Base-by-base conservation (phyloP, 2,329 filamentous ascomycete species). In the Penicillium brevicompactum region DNA sequence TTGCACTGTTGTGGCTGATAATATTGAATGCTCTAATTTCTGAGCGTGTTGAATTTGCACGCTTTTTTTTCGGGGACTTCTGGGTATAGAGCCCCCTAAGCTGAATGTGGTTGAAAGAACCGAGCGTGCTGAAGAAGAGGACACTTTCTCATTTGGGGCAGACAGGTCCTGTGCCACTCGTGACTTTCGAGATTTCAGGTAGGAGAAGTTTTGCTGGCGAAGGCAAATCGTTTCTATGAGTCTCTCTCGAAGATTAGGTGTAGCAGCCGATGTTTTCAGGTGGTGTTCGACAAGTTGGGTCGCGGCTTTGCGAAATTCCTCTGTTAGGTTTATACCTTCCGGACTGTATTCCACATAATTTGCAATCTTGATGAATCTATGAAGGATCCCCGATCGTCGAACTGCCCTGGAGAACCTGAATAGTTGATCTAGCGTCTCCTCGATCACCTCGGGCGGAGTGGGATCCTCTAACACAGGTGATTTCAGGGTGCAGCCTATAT, bases 331-430 rank as follows among this genome's bases (percentile, higher is more conserved):
- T 11, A 34, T 11, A 5, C 31, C 31, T 10, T 11, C 31, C 11
- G 31, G 31, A 48, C 14, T 37, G 38, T 43, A 54, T 31, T 59
- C 53, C n/a, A 42, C 37, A 16, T 54, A 51, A 3, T 34, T 50
- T 8, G 16, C 46, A 10, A 59, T 42, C 38, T 56, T 59, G 8
- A 57, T 53, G 18, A 54, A 53, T 34, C 57, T 40, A 32, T 54
- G 57, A 7, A 59, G 53, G 14, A 57, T 51, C 5, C 57, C 57
- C 14, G 57, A 59, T 18, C 57, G 49, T 16, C 53, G 57, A 16
- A 56, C 32, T 7, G 57, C 57, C 9, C 57, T 45, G n/a, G 57
- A 59, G 9, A 59, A 43, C 14, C 57, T 49, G 22, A 59, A 59
- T 34, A 59, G 43, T 9, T 41, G 34, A 16, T 56, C 57, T 3